A percentile compares a stretch with the other conserved stretches of the same genome.
Evolutionary conservation across 139 green algal genomes (phyloP).

Genomic region (Trebouxia sp.): DNA sequence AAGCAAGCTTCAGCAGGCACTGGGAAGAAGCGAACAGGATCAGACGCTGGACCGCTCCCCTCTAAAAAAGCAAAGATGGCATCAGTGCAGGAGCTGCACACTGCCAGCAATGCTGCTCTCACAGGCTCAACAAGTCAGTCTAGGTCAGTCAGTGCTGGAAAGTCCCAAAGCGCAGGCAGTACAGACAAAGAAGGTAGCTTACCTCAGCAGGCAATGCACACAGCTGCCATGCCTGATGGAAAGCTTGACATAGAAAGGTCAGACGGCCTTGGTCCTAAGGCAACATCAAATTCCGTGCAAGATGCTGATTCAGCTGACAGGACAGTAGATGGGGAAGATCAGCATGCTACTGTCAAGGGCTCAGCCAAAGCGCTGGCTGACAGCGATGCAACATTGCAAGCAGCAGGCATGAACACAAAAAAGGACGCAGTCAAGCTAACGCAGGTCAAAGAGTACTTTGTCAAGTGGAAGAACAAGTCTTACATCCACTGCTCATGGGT

Average conservation of each 20-base stretch:
- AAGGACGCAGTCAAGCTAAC: not conserved
- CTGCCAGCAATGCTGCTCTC: not conserved
- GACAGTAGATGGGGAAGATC: too few species aligned
- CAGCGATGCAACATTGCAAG: not conserved
- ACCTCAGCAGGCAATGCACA: too few species aligned
- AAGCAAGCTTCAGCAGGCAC: not conserved
- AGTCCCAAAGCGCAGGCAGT: not conserved
- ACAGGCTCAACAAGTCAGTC: not conserved
- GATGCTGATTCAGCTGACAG: too few species aligned
- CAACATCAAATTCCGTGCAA: not conserved
- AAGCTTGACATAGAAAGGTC: too few species aligned
- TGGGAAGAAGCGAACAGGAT: not conserved
- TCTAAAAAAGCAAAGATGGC: not conserved
- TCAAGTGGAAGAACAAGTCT: slow-evolving; percentile 65
- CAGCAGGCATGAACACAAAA: not conserved
- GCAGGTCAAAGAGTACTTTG: slow-evolving; percentile 45
- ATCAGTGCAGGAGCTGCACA: slow-evolving; percentile 24
- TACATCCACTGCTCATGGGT: slow-evolving; percentile 72
- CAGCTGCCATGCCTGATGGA: too few species aligned
- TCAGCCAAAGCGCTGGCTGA: not conserved
- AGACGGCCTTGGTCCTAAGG: too few species aligned
- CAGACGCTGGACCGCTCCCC: not conserved
- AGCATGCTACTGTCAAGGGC: too few species aligned
- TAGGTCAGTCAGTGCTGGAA: not conserved
- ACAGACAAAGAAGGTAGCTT: not conserved